These are phyloP conservation scores for Drechslerella stenobrocha DNA, from an alignment of 2,329 filamentous ascomycete species.

Conservation along the genomic window DNA sequence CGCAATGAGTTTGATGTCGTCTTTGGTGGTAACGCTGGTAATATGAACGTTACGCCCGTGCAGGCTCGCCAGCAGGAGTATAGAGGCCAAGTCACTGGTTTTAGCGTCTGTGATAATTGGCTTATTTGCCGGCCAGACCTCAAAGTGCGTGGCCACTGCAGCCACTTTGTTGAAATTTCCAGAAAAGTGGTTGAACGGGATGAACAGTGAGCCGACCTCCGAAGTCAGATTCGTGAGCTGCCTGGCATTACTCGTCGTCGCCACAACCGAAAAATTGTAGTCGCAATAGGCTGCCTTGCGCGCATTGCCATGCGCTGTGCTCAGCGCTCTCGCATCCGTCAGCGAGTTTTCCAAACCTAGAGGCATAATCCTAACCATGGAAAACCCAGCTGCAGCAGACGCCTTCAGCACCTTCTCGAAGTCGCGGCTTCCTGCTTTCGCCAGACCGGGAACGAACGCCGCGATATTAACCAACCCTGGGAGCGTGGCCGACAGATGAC, in stretches of 20 bases:
- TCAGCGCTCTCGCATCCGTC: slow-evolving; percentile 71
- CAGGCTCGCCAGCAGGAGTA: slow-evolving; percentile 74
- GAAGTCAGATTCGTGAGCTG: slow-evolving; percentile 72
- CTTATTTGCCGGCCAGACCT: slow-evolving; percentile 75
- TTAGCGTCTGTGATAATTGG: slow-evolving; percentile 81
- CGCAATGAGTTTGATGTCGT: slow-evolving; percentile 75
- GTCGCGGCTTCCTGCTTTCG: slow-evolving; percentile 67
- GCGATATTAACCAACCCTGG: slow-evolving; percentile 77
- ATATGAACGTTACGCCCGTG: slow-evolving; percentile 79
- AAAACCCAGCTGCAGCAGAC: slow-evolving; percentile 74
- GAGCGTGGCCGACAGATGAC: slow-evolving; percentile 73
- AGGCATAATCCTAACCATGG: slow-evolving; percentile 78
- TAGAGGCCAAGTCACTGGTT: slow-evolving; percentile 77
- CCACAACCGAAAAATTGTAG: slow-evolving; percentile 77
- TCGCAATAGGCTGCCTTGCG: slow-evolving; percentile 71
- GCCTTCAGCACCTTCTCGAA: slow-evolving; percentile 72
- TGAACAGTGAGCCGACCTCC: slow-evolving; percentile 78
- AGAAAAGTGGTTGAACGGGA: slow-evolving; percentile 78
- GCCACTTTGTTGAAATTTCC: slow-evolving; percentile 84
- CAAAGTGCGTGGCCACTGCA: slow-evolving; percentile 76
- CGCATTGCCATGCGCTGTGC: slow-evolving; percentile 71
- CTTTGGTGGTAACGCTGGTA: slow-evolving; percentile 77
- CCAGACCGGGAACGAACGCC: slow-evolving; percentile 76
- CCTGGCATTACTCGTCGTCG: slow-evolving; percentile 72
- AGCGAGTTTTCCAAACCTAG: slow-evolving; percentile 72